Evolutionary conservation across 306 rosid genomes (phyloP).

Genomic region (Senna siamea): DNA sequence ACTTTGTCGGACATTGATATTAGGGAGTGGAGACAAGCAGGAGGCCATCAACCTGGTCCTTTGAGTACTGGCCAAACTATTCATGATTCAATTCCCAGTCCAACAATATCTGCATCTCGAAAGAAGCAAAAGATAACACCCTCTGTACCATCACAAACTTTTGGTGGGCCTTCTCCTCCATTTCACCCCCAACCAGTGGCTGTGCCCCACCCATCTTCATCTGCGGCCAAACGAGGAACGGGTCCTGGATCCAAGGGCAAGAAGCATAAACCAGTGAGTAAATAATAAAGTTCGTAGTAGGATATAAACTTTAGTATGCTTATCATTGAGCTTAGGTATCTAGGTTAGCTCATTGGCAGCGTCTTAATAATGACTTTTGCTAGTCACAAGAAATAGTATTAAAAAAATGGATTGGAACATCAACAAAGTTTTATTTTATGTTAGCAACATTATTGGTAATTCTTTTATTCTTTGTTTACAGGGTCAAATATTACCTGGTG

Average conservation of each 20-base stretch:
- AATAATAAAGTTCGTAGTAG: slow-evolving; percentile 22
- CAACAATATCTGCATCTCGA: slow-evolving; percentile 87
- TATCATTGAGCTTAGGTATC: background rate
- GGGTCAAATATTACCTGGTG: slow-evolving; percentile 64
- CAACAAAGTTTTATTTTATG: background rate
- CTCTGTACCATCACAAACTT: slow-evolving; percentile 74
- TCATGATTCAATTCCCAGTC: slow-evolving; percentile 82
- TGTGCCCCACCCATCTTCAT: slow-evolving; percentile 82
- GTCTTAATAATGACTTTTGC: slow-evolving; percentile 11
- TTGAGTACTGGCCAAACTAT: slow-evolving; percentile 59
- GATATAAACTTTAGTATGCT: slow-evolving; percentile 16
- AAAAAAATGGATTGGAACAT: background rate
- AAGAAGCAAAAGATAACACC: slow-evolving; percentile 79
- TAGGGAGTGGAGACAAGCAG: slow-evolving; percentile 96
- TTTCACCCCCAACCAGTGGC: slow-evolving; percentile 70
- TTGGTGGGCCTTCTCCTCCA: slow-evolving; percentile 76
- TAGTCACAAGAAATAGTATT: background rate
- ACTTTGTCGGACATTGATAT: slow-evolving; percentile 33
- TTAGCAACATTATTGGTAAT: slow-evolving; percentile 17
- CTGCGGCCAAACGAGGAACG: slow-evolving; percentile 73
- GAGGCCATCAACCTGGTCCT: slow-evolving; percentile 74
- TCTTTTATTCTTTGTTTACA: slow-evolving; percentile 32
- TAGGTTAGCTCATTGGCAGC: slow-evolving; percentile 10
- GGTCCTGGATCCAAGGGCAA: slow-evolving; percentile 77
- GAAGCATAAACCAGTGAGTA: slow-evolving; percentile 84